Percentiles rank a stretch among this genome's conserved stretches.
Evolutionary conservation across 345 rosid genomes (phyloP).

Genomic region (Salix purpurea): DNA sequence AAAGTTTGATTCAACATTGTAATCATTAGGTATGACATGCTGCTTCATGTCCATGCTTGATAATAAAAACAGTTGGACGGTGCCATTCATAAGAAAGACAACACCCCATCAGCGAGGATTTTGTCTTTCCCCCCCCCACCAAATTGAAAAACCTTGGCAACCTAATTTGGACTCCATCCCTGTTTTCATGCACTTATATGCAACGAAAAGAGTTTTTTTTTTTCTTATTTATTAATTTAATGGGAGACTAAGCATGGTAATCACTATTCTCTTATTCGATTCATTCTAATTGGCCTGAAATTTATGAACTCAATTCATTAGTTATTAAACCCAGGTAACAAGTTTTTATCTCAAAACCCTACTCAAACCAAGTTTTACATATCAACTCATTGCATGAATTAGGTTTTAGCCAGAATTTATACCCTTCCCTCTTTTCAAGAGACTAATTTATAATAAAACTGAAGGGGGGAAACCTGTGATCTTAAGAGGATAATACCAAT

Average conservation of each 20-base stretch:
- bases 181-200: not conserved
- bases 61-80: not conserved
- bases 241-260: not conserved
- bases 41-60: conserved; percentile 10
- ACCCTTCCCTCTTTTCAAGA: no score
- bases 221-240: not conserved
- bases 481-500: no score
- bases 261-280: no score
- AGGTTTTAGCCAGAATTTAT: no score
- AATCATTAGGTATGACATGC: conserved; percentile 26
- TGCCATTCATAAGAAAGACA: conserved; percentile 15
- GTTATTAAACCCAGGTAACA: no score
- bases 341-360: no score
- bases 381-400: no score
- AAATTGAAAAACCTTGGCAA: conserved; percentile 13
- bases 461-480: no score
- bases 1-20: conserved; percentile 22
- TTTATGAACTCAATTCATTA: no score
- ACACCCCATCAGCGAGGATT: conserved; percentile 1
- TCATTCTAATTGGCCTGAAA: no score
- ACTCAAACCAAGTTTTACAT: no score
- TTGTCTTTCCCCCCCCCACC: conserved; percentile 23
- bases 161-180: not conserved
- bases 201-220: not conserved
- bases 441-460: no score